phyloP scores from a whole-genome alignment of 495 filamentous ascomycete genomes.

The Neurospora sp. region DNA sequence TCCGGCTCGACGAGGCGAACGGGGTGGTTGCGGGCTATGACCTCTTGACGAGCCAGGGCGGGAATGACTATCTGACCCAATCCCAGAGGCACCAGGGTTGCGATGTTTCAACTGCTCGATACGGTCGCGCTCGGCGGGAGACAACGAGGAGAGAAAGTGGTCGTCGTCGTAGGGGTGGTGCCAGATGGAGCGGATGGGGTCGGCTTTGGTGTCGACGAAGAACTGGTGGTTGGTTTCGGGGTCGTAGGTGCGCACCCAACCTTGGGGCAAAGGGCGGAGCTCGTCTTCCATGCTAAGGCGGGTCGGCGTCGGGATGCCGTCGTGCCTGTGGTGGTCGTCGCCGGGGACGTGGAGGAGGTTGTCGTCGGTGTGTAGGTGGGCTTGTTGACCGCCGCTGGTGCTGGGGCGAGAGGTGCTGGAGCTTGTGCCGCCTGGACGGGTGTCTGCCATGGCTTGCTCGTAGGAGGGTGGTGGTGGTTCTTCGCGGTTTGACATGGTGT shows the following conservation, averaged over 20 bases:
- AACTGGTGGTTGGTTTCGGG: constrained; percentile 20
- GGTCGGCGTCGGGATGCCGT: constrained; percentile 17
- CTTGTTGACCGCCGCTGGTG: neutral
- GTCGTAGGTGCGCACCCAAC: constrained; percentile 23
- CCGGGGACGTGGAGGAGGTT: neutral
- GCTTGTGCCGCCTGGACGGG: neutral
- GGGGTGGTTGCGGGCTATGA: neutral
- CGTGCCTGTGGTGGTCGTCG: neutral
- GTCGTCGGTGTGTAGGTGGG: neutral
- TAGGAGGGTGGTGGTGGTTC: constrained; percentile 10
- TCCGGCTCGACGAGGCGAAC: neutral
- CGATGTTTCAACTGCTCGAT: neutral
- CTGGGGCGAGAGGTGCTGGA: neutral
- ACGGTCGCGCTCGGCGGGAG: constrained; percentile 1
- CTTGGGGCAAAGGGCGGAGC: constrained; percentile 14
- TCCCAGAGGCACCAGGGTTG: neutral
- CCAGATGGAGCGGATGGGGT: constrained; percentile 21
- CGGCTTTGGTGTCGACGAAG: constrained; percentile 22
- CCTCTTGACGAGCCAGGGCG: neutral
- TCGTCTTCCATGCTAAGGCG: constrained; percentile 26
- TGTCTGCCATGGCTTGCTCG: constrained; percentile 5
- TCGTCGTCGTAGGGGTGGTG: constrained; percentile 24
- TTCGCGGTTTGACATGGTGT: constrained; percentile 2
- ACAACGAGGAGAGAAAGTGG: constrained; percentile 6
- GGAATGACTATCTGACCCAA: neutral